These are phyloP conservation scores for Sporothrix euskadiensis DNA, from an alignment of 2,329 filamentous ascomycete genomes.

Conservation along the genomic window DNA sequence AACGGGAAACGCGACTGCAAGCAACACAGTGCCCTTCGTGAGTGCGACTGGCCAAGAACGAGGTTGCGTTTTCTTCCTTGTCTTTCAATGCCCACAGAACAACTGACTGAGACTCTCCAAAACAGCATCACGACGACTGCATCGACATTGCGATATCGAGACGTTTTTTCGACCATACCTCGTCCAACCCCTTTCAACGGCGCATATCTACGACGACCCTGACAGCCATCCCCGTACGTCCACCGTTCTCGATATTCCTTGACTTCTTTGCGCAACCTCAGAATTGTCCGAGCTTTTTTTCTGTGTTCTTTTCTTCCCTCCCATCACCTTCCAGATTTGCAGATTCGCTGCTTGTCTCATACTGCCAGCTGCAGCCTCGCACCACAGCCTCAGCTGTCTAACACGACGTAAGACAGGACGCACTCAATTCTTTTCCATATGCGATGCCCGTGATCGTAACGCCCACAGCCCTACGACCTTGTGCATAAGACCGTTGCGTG, in stretches of 20 bases:
- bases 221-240: background rate
- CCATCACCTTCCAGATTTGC: background rate
- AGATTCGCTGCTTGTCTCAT: background rate
- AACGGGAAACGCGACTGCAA: slow-evolving; percentile 15
- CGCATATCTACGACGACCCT: background rate
- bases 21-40: background rate
- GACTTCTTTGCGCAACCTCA: slow-evolving; percentile 8
- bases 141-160: background rate
- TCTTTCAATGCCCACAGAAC: slow-evolving; percentile 2
- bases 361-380: background rate
- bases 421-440: background rate
- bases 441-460: slow-evolving; percentile 18
- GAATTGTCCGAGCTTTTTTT: slow-evolving; percentile 19
- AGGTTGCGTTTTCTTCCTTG: slow-evolving; percentile 1
- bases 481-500: slow-evolving; percentile 24
- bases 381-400: slow-evolving; percentile 25
- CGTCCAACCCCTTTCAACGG: background rate
- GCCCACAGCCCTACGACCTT: slow-evolving; percentile 22
- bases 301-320: background rate
- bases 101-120: background rate
- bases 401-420: slow-evolving; percentile 25
- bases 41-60: slow-evolving; percentile 5
- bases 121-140: background rate
- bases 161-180: background rate
- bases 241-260: background rate